Conservation (phyloP, 257 asterid species). For the Solanum ossicruentum region DNA sequence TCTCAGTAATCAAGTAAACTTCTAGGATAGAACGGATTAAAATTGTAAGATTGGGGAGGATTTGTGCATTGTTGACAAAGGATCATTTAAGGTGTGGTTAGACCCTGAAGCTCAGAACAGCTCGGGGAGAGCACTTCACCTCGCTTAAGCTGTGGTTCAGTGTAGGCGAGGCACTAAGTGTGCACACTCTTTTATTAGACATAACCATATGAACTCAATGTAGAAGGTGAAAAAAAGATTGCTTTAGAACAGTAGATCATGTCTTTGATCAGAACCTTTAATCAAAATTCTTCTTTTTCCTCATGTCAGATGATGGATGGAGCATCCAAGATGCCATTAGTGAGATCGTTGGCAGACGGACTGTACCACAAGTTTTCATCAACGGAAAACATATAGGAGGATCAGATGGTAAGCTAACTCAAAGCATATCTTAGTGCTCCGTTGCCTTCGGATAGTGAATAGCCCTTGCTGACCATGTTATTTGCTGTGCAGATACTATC, state of each 20-base stretch:
- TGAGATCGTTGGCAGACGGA: slow-evolving; percentile 56
- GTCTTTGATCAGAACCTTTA: background rate
- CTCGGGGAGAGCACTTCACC: background rate
- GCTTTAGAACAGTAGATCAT: background rate
- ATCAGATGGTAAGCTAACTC: slow-evolving; percentile 63
- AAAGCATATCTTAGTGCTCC: background rate
- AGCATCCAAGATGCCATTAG: slow-evolving; percentile 67
- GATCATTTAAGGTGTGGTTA: background rate
- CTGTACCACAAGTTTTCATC: slow-evolving; percentile 89
- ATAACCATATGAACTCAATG: background rate
- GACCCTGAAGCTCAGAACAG: background rate
- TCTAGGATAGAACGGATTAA: background rate
- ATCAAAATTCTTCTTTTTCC: background rate
- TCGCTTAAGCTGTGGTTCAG: background rate
- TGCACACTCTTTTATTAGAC: background rate
- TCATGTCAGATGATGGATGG: slow-evolving; percentile 55
- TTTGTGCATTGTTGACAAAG: background rate
- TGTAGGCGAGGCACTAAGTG: background rate
- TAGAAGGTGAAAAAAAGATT: background rate
- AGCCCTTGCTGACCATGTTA: background rate
- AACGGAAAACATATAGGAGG: slow-evolving; percentile 92
- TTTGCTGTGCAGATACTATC: slow-evolving; percentile 43
- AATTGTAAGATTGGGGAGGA: background rate
- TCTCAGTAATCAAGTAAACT: background rate
- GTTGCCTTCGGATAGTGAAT: background rate